Base-by-base conservation (phyloP, 441 rosid species). In the Syzygium syzygioides region DNA sequence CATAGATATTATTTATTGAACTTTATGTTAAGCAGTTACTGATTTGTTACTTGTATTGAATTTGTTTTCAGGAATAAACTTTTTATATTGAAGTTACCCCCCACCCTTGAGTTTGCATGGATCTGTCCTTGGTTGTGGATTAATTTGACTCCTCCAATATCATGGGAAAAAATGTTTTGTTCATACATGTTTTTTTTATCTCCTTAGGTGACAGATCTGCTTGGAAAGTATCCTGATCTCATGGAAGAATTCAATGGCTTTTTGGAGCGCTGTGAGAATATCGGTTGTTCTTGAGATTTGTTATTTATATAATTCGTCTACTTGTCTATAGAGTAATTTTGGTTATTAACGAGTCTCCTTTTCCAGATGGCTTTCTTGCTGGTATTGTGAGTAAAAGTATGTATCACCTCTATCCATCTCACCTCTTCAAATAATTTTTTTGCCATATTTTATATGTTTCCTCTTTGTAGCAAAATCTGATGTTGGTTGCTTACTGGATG, bases 291-390 rank as follows among this genome's bases (percentile, higher is more conserved):
- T 55, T 85, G 86, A 53, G 88, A 88, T 84, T 55, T 6, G 19
- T 55, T 79, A 23, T 79, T 52, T 87, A 26, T 86, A 41, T 76
- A 76, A 76, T 76, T 76, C 14, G 3, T 41, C 52, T 6, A 23
- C 52, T 12, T 76, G 52, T 76, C n/a, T 76, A 76, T 23, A 12
- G 52, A 76, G 48, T 37, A 23, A 71, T 71, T 41, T 76, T 41
- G 83, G 52, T 76, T 76, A 12, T 14, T 76, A 76, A 76, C 3
- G 10, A 76, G 83, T 76, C 83, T 76, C 52, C 52, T 76, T 76
- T 86, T 93, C 94, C 97, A 97, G 99, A 95, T 89, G 98, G 99
- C 88, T 93, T 98, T 68, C 98, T 98, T 88, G 98, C 98, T 88
- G 97, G 94, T 90, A 93, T 98, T 89, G 91, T 97, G 88, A 95